phyloP scores from a whole-genome alignment of 768 basidiomycete genomes.

The Podaxis sp. region DNA sequence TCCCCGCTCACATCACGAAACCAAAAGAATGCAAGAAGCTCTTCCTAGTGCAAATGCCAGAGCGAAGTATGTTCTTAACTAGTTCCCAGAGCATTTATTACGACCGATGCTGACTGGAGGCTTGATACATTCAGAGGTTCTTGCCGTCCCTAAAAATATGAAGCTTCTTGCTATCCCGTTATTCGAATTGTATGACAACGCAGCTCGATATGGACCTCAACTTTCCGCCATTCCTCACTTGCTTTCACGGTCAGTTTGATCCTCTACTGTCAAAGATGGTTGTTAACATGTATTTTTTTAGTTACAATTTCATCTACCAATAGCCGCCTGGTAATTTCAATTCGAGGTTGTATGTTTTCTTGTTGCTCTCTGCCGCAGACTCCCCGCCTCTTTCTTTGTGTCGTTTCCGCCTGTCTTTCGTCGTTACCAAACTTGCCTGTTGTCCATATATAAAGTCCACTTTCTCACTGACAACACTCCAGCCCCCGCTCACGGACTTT shows the following conservation, averaged over 20 bases:
- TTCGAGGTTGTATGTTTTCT: background rate
- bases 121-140: conserved; percentile 58
- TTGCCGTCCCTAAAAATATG: conserved; percentile 98
- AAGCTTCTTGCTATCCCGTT: conserved; percentile 95
- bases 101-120: background rate
- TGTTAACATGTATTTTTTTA: conserved; percentile 60
- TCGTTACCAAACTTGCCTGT: background rate
- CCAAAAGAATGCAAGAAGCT: conserved; percentile 98
- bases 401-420: background rate
- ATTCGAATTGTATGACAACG: conserved; percentile 97
- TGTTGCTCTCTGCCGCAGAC: background rate
- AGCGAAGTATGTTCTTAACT: conserved; percentile 64
- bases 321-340: conserved; percentile 18
- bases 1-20: conserved; percentile 93
- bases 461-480: background rate
- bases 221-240: conserved; percentile 92
- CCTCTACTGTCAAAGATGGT: background rate
- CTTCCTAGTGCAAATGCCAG: conserved; percentile 93
- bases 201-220: conserved; percentile 92
- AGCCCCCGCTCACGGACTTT: too few relatives aligned
- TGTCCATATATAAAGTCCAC: background rate
- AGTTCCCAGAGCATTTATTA: background rate
- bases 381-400: background rate
- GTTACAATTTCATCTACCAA: conserved; percentile 82
- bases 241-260: conserved; percentile 42